Evolutionary conservation across 495 filamentous ascomycete genomes (phyloP), one percentile per base, ranked within the genome.

Genomic region (Tuber calosporum): DNA sequence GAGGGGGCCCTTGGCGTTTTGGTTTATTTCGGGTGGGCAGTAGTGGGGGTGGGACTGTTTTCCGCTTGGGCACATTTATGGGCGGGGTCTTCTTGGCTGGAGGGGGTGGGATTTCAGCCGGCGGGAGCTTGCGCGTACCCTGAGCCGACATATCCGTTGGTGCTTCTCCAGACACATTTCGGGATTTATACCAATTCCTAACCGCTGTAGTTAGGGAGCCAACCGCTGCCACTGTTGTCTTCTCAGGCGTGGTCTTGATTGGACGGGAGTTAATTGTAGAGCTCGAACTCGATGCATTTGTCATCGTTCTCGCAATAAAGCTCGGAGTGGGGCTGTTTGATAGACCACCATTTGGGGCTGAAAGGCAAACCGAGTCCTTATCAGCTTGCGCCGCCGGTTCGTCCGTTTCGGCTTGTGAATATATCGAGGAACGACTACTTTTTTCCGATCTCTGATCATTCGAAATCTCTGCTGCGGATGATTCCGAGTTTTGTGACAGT

Each of bases 131-230:
- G 22, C 88, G 90, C 11, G 86, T 84, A 15, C 36, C 84, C 83
- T 36, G 85, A 84, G 72, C 87, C 80, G 37, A 85, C 84, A 79
- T 84, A 84, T 4, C 92, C 90, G 39, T 90, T 88, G 6, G 91
- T 90, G 82, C 76, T 69, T 74, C 77, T 15, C 68, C 69, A 30
- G 76, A 72, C 69, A 78, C 89, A 84, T 84, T 74, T 82, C 83
- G 79, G 81, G 82, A 79, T 83, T 84, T 62, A 81, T 81, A 72
- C 94, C 93, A 97, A 82, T 91, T 93, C 81, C 90, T 94, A 3
- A 93, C 92, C 19, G 88, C 89, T 7, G 90, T 89, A 22, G 92
- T 91, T 5, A 89, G 92, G 66, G 89, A 89, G 0, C 89, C 87
- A 45, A 96, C 85, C 6, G 90, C 88, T 39, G 88, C 85, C 13